Evolutionary conservation across 345 rosid species (phyloP).

Genomic region (Lepidium africanum): DNA sequence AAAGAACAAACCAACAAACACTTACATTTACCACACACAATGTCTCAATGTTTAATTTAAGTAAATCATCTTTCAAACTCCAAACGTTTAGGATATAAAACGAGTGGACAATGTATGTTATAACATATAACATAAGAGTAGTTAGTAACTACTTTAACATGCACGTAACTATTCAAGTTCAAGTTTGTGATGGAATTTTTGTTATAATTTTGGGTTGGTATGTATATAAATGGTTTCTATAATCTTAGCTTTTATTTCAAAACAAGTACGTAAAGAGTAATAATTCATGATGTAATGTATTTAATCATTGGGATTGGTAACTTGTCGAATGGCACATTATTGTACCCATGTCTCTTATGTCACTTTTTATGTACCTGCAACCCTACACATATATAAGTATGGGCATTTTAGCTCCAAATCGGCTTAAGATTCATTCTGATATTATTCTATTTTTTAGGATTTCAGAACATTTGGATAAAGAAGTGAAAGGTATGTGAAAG

Average conservation of each 20-base stretch:
- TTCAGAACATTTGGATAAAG: no score
- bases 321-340: background rate
- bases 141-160: background rate
- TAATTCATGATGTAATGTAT: background rate
- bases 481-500: background rate
- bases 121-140: background rate
- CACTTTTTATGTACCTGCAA: constrained; percentile 5
- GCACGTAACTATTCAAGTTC: background rate
- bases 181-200: background rate
- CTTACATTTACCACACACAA: background rate
- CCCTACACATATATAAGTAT: constrained; percentile 5
- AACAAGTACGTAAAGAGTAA: background rate
- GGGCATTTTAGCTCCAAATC: background rate
- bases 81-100: background rate
- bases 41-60: background rate
- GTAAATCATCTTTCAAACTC: background rate
- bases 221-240: background rate
- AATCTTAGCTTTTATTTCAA: background rate
- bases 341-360: constrained; percentile 12
- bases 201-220: background rate
- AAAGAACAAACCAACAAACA: constrained; percentile 19
- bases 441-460: background rate
- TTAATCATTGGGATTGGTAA: constrained; percentile 16
- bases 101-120: background rate
- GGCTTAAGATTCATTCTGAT: background rate